Conservation (phyloP, 139 green algal genomes). For the Auxenochlorella protothecoides region DNA sequence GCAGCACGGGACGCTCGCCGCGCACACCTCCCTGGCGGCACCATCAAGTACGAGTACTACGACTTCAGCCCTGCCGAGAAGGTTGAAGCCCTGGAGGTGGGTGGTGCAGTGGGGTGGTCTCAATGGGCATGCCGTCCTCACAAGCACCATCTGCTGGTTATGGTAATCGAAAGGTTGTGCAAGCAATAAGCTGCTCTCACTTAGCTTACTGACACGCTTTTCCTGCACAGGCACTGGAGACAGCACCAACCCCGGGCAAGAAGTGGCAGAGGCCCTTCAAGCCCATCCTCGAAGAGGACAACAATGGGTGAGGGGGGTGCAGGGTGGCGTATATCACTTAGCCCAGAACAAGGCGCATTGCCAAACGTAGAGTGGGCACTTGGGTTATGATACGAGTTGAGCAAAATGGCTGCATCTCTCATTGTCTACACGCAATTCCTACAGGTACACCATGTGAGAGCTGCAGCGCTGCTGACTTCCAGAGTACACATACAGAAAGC, state of each 20-base stretch:
- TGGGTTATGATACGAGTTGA: too few relatives aligned
- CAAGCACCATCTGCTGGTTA: neutral
- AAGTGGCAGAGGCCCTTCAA: constrained; percentile 7
- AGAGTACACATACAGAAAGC: too few relatives aligned
- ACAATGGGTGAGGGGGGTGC: constrained; percentile 16
- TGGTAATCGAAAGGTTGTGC: too few relatives aligned
- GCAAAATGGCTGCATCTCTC: too few relatives aligned
- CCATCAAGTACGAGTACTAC: constrained; percentile 23
- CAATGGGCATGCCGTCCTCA: neutral
- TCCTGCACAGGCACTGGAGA: constrained; percentile 4
- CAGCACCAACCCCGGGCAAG: constrained; percentile 7
- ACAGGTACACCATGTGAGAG: too few relatives aligned
- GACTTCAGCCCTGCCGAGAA: constrained; percentile 4
- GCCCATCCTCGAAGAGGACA: constrained; percentile 26
- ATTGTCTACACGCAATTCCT: too few relatives aligned
- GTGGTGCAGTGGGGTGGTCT: neutral
- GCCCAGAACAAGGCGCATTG: too few relatives aligned
- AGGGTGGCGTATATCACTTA: too few relatives aligned
- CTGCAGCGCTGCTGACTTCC: too few relatives aligned
- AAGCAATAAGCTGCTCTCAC: neutral
- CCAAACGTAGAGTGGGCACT: too few relatives aligned
- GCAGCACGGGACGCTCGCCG: constrained; percentile 33
- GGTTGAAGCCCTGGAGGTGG: constrained; percentile 9
- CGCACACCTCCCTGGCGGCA: constrained; percentile 30
- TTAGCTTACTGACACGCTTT: neutral